Evolutionary conservation across 202 grass and related monocot genomes (phyloP).

Genomic region (Saccharum hybrid): DNA sequence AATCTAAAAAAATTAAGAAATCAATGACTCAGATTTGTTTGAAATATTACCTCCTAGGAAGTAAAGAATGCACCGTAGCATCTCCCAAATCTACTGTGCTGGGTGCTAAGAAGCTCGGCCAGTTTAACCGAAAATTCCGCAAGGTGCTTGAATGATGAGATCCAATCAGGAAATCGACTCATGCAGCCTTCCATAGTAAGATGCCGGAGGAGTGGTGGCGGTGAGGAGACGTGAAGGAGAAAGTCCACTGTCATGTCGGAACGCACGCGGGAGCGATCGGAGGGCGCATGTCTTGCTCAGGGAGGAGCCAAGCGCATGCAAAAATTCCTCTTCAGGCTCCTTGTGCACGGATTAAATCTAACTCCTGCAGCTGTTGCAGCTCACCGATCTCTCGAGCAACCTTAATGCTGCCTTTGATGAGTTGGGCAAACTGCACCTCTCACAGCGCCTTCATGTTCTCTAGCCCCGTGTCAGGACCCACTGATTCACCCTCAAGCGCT

Average conservation of each 20-base stretch:
- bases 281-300: neutral
- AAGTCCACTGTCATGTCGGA: neutral
- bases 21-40: no score
- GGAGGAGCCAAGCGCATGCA: neutral
- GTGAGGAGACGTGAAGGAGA: neutral
- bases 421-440: neutral
- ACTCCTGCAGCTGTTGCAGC: neutral
- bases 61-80: no score
- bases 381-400: neutral
- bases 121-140: no score
- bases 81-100: no score
- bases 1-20: no score
- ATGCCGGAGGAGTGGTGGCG: neutral
- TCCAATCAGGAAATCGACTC: no score
- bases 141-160: no score
- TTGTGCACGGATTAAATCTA: no score
- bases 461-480: neutral
- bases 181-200: no score
- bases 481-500: accelerated
- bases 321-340: neutral
- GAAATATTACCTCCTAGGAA: no score
- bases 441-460: constrained; percentile 8
- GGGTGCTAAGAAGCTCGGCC: no score
- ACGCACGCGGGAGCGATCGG: neutral
- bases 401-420: neutral